Evolutionary conservation across 176 grass and related monocot species (phyloP).

Genomic region (Aechmea fasciata): DNA sequence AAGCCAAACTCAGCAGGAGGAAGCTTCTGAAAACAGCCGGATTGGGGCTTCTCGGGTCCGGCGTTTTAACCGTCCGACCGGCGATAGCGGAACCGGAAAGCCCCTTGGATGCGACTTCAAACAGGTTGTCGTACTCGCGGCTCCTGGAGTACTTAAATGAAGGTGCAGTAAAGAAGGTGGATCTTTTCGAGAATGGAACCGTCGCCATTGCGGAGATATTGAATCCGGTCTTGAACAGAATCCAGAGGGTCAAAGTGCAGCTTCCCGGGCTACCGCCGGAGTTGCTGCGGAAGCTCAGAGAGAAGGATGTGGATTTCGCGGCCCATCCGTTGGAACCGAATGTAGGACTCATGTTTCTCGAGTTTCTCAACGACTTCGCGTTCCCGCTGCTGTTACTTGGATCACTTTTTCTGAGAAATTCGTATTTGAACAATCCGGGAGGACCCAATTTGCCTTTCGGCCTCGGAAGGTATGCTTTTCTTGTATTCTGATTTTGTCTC

Average conservation of each 20-base stretch:
- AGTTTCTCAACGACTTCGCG: slow-evolving; percentile 36
- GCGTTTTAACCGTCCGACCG: neutral
- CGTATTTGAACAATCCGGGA: slow-evolving; percentile 25
- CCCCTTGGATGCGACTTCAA: slow-evolving; percentile 39
- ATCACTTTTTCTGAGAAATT: slow-evolving; percentile 28
- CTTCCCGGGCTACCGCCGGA: slow-evolving; percentile 43
- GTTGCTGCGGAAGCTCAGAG: slow-evolving; percentile 51
- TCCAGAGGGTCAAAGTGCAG: slow-evolving; percentile 62
- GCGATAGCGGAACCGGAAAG: slow-evolving; percentile 27
- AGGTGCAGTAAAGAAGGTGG: slow-evolving; percentile 46
- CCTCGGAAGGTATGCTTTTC: slow-evolving; percentile 26
- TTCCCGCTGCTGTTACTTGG: slow-evolving; percentile 64
- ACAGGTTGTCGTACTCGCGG: slow-evolving; percentile 55
- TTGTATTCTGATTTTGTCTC: neutral
- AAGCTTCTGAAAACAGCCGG: slow-evolving; percentile 38
- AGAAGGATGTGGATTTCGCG: slow-evolving; percentile 56
- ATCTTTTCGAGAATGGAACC: slow-evolving; percentile 62
- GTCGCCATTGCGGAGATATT: slow-evolving; percentile 54
- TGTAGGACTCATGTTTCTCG: slow-evolving; percentile 31
- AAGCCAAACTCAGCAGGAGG: slow-evolving; percentile 25
- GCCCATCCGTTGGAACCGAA: slow-evolving; percentile 43
- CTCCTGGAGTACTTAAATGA: slow-evolving; percentile 67
- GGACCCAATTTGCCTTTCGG: slow-evolving; percentile 51
- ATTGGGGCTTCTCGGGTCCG: slow-evolving; percentile 22
- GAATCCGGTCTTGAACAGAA: slow-evolving; percentile 28